phyloP scores from a whole-genome alignment of 495 filamentous ascomycete genomes.

The Penicillium paxilli region DNA sequence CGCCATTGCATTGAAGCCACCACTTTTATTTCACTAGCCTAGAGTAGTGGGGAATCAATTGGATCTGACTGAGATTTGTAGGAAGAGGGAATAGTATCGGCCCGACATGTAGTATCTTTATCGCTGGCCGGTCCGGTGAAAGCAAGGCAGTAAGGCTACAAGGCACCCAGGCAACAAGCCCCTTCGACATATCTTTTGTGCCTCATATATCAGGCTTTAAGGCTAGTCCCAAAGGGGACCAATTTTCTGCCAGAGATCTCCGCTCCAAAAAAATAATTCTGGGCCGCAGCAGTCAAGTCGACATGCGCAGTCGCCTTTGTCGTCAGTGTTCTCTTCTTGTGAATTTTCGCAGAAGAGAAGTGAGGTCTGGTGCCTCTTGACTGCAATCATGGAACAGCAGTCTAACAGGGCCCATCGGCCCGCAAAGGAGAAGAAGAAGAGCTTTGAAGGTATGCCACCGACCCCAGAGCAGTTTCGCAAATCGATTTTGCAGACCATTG shows the following conservation, averaged over 20 bases:
- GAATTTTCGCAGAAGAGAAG: constrained; percentile 21
- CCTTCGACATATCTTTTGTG: too few species aligned
- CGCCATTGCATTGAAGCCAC: not conserved
- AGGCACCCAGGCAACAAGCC: not conserved
- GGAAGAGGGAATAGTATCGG: not conserved
- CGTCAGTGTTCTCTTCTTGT: constrained; percentile 10
- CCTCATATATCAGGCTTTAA: too few species aligned
- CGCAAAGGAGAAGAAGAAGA: constrained; percentile 89
- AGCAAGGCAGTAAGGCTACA: too few species aligned
- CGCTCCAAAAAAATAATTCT: constrained; percentile 42
- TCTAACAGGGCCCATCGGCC: constrained; percentile 83
- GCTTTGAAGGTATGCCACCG: constrained; percentile 54
- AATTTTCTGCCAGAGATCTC: constrained; percentile 30
- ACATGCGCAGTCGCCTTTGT: constrained; percentile 8
- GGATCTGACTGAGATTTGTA: too few species aligned
- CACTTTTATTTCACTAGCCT: not conserved
- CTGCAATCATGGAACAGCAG: constrained; percentile 71
- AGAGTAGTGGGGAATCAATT: not conserved
- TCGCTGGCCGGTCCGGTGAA: too few species aligned
- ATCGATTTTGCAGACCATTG: constrained; percentile 14
- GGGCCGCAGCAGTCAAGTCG: constrained; percentile 17
- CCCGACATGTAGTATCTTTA: not conserved
- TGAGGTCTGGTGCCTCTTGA: constrained; percentile 36
- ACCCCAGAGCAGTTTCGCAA: constrained; percentile 5
- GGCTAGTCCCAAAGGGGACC: constrained; percentile 17